Evolutionary conservation across 2,329 filamentous ascomycete genomes (phyloP), one percentile per base, ranked within the genome.

Genomic region (Escovopsis weberi): DNA sequence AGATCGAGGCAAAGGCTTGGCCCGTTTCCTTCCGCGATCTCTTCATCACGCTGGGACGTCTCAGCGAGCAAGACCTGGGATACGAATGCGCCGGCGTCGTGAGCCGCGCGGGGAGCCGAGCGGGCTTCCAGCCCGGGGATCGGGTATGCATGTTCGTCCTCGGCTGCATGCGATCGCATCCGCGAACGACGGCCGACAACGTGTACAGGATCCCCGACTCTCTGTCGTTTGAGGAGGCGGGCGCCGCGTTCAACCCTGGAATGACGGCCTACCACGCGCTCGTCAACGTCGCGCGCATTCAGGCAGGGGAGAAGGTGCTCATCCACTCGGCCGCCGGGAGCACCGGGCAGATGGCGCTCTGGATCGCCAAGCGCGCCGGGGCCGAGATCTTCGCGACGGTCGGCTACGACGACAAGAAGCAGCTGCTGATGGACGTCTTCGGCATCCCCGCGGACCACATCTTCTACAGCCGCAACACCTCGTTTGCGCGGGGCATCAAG

Each of bases 281-380:
- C 1, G 7, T 41, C 10, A 26, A 47, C 11, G 19, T 50, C 1
- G 53, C 42, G 2, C 52, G 57, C 0, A 49, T 69, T 0, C 39
- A 48, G 4, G 53, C 54, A 1, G 62, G 59, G 2, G 57, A 58
- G 30, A 51, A 43, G 1, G 50, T 65, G 1, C 46, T 65, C 2
- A 58, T 64, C 4, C 62, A 65, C 40, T 46, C 54, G 1, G 62
- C 53, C 2, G 49, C 51, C 1, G 58, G 60, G 2, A 55, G 53
- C 2, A 48, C 58, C 0, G 62, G 61, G 0, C 53, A 56, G 12
- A 51, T 55, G 2, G 59, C 59, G 2, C 46, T 64, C 0, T 47
- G 52, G 37, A 40, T 63, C 1, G 50, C 50, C 1, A 40, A 54
- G 26, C 46, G 46, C 37, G 40, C 48, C 12, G 56, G 55, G 1